Conservation (phyloP, 2,329 filamentous ascomycete species). For the Fusarium sp. region DNA sequence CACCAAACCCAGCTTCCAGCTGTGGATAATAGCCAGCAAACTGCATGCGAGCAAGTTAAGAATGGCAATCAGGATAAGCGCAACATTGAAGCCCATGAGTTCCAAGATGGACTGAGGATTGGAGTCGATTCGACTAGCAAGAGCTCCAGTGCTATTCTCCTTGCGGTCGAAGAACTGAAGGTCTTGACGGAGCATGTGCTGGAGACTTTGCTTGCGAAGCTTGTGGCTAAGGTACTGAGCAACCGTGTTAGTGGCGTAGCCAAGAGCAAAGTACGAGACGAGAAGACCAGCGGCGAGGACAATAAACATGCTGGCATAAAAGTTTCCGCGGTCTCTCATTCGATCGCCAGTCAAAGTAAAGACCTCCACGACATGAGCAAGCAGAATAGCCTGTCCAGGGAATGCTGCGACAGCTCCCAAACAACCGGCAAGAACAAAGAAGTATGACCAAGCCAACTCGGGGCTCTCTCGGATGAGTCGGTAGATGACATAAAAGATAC, state of each 20-base stretch:
- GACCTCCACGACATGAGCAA: constrained; percentile 58
- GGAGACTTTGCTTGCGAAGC: constrained; percentile 46
- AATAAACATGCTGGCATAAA: constrained; percentile 69
- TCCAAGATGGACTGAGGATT: constrained; percentile 57
- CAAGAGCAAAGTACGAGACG: constrained; percentile 59
- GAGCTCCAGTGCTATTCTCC: constrained; percentile 57
- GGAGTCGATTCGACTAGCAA: constrained; percentile 54
- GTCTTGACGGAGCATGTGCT: constrained; percentile 56
- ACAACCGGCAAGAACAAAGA: constrained; percentile 51
- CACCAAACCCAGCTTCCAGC: constrained; percentile 64
- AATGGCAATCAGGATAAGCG: constrained; percentile 55
- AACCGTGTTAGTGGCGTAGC: constrained; percentile 53
- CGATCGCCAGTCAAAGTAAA: constrained; percentile 53
- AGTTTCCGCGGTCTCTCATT: constrained; percentile 60
- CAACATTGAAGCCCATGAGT: constrained; percentile 59
- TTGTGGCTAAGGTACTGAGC: constrained; percentile 49
- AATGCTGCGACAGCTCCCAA: constrained; percentile 54
- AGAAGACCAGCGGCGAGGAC: constrained; percentile 62
- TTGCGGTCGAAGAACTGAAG: constrained; percentile 59
- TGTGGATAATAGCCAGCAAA: constrained; percentile 59
- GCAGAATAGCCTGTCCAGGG: constrained; percentile 60
- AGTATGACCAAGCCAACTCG: constrained; percentile 54
- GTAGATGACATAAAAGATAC: constrained; percentile 50
- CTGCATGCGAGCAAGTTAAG: constrained; percentile 56
- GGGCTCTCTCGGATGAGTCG: constrained; percentile 56